phyloP scores from a whole-genome alignment of 805 yeast species.

The Saccharomyces kudriavzevii region DNA sequence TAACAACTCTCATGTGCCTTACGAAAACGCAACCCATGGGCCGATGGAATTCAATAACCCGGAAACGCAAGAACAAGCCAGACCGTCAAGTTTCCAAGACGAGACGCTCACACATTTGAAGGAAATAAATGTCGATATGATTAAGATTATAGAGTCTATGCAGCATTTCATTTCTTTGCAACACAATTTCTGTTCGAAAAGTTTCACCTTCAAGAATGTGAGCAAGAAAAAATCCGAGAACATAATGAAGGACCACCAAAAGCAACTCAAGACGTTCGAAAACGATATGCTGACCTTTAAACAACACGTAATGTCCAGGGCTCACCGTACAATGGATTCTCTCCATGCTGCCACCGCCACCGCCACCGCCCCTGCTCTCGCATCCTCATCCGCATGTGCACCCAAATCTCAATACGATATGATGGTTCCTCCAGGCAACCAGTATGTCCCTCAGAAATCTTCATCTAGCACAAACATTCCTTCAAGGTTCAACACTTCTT shows the following conservation, averaged over 20 bases:
- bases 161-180: slow-evolving; percentile 2
- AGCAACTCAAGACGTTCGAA: not conserved
- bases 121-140: slow-evolving; percentile 6
- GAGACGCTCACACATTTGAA: slow-evolving; percentile 2
- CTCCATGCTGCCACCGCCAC: not conserved
- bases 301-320: not conserved
- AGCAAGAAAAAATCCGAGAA: not conserved
- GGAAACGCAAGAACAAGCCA: not conserved
- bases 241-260: not conserved
- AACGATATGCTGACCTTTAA: not conserved
- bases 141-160: slow-evolving; percentile 5
- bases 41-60: not conserved
- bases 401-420: not conserved
- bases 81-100: not conserved
- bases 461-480: not conserved
- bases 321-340: not conserved
- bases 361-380: not conserved
- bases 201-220: not conserved
- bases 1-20: not conserved
- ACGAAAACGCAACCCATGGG: not conserved
- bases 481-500: not conserved
- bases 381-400: not conserved
- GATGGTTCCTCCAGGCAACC: not conserved
- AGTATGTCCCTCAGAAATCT: not conserved
- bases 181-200: not conserved